Percentiles rank a stretch among this genome's conserved stretches.
phyloP scores from a whole-genome alignment of 1,139 yeast genomes.

The Zhuliangozyma blackwelliae region DNA sequence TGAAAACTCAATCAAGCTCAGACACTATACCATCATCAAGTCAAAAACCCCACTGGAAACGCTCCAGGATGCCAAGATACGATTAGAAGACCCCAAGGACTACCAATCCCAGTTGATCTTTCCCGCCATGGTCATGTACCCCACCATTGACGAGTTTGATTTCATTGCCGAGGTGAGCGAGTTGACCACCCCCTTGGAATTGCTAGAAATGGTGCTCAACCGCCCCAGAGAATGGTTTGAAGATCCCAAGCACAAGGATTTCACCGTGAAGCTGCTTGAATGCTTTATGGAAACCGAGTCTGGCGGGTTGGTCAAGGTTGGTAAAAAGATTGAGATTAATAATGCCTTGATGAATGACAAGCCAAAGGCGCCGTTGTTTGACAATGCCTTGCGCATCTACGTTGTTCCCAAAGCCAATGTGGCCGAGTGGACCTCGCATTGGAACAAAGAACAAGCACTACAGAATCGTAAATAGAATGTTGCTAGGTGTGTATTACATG shows the following conservation, averaged over 20 bases:
- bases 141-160: slow-evolving; percentile 82
- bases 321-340: slow-evolving; percentile 67
- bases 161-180: slow-evolving; percentile 73
- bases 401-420: slow-evolving; percentile 74
- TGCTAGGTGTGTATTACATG: not conserved
- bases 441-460: slow-evolving; percentile 66
- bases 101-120: slow-evolving; percentile 73
- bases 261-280: slow-evolving; percentile 56
- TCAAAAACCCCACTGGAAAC: slow-evolving; percentile 50
- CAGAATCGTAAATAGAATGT: slow-evolving; percentile 33
- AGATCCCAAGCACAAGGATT: slow-evolving; percentile 57
- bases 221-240: slow-evolving; percentile 73
- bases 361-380: slow-evolving; percentile 76
- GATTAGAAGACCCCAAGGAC: slow-evolving; percentile 67
- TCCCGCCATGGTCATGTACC: slow-evolving; percentile 80
- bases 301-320: slow-evolving; percentile 85
- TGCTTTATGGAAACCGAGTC: slow-evolving; percentile 76
- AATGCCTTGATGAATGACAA: slow-evolving; percentile 57
- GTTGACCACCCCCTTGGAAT: slow-evolving; percentile 55
- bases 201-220: slow-evolving; percentile 52
- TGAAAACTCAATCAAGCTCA: slow-evolving; percentile 49
- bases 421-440: slow-evolving; percentile 57
- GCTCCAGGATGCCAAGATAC: slow-evolving; percentile 43
- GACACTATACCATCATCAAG: slow-evolving; percentile 49
- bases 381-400: slow-evolving; percentile 66